Evolutionary conservation across 352 stramenopile genomes (phyloP), one percentile per base, ranked within the genome.

Genomic region (Globisporangium irregulare): DNA sequence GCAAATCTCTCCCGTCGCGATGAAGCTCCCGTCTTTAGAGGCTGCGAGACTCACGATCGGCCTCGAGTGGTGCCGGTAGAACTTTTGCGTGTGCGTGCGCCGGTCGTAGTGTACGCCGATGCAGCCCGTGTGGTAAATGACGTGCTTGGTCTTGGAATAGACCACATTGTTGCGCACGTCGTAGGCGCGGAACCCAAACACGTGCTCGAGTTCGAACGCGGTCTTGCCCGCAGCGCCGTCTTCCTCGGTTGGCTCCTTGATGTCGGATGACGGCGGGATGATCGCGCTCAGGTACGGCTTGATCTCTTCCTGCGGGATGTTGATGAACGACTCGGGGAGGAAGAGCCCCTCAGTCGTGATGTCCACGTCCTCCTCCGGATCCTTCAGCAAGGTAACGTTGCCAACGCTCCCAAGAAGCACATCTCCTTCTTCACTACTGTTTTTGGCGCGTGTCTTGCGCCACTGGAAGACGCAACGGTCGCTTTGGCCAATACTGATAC

Each of bases 1-100:
- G 55, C 83, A 91, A 34, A 93, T 89, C 70, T 94, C 86, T 5
- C 86, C 86, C 0, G 84, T 92, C 12, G 86, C 86, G 7, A 93
- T 70, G 27, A 91, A 82, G 20, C 72, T 72, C 41, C 86, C 86
- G 43, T 87, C 84, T 18, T 67, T 73, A 1, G 79, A 78, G 7
- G 75, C 65, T 4, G 76, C 72, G 7, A 93, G 54, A 34, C 80
- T 87, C 32, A 86, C 73, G 46, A 94, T 92, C 8, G 86, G 83
- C 7, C 80, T 71, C 22, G 60, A 63, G 68, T 94, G 86, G 34
- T 69, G 75, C 2, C 51, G 70, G 48, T 94, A 94, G 64, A 93
- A 93, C 51, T 75, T 74, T 66, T 94, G 84, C 0, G 66, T 50
- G 61, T 93, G 84, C n/a, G 76, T 78, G 25, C 86, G 84, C 20